phyloP scores from a whole-genome alignment of 257 asterid genomes.

The Nicotiana attenuata region DNA sequence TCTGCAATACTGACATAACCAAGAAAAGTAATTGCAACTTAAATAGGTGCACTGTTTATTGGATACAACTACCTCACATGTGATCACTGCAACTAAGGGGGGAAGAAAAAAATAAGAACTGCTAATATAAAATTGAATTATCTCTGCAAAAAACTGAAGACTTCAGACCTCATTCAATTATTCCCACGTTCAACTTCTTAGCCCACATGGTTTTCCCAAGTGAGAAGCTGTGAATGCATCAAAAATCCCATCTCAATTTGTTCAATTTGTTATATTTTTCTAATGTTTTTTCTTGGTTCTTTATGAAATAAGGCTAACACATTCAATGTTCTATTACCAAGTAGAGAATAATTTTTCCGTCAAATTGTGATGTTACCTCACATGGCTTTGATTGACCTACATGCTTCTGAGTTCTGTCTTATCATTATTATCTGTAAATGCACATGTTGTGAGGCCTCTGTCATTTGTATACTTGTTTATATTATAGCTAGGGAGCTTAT shows the following conservation, averaged over 20 bases:
- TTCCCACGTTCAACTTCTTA: constrained; percentile 7
- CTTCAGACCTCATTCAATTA: constrained; percentile 6
- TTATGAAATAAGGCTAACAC: not conserved
- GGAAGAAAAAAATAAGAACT: not conserved
- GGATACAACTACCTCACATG: constrained; percentile 6
- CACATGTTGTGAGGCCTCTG: not conserved
- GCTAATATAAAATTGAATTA: constrained; percentile 1
- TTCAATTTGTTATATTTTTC: not conserved
- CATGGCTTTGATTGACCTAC: constrained; percentile 6
- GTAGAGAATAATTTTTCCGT: not conserved
- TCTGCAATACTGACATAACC: not conserved
- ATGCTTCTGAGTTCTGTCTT: not conserved
- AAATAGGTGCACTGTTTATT: constrained; percentile 1
- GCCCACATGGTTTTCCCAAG: constrained; percentile 1
- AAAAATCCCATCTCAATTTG: not conserved
- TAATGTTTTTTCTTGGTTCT: not conserved
- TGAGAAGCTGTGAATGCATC: not conserved
- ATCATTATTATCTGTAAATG: constrained; percentile 7
- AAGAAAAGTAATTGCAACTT: not conserved
- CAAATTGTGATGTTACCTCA: not conserved
- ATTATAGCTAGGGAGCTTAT: not conserved
- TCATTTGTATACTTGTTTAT: not conserved
- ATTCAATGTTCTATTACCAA: not conserved
- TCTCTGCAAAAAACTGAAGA: not conserved
- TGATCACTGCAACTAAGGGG: not conserved